These are phyloP conservation scores for Euphorbia corollata DNA, from an alignment of 441 rosid species.

Conservation along the genomic window DNA sequence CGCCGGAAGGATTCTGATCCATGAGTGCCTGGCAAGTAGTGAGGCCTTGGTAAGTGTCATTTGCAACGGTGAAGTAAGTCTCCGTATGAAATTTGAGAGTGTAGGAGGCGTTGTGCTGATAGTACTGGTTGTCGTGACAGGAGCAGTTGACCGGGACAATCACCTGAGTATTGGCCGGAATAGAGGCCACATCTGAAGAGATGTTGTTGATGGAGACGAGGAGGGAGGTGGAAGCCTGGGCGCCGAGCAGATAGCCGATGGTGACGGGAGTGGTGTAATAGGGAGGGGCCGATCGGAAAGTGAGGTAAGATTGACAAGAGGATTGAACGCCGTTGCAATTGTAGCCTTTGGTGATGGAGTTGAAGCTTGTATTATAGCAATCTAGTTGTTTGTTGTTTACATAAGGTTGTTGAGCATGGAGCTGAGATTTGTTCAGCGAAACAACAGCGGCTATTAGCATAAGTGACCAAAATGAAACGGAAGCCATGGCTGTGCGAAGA, in stretches of 20 bases:
- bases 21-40: conserved; percentile 74
- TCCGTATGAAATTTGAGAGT: conserved; percentile 18
- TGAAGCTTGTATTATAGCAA: conserved; percentile 20
- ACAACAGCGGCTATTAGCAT: no score
- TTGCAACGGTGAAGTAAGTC: conserved; percentile 51
- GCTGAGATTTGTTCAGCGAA: no score
- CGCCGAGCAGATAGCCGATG: conserved; percentile 28
- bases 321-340: conserved; percentile 40
- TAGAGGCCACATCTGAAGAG: conserved; percentile 30
- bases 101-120: conserved; percentile 69
- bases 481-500: no score
- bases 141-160: conserved; percentile 62
- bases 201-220: conserved; percentile 57
- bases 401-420: conserved; percentile 47
- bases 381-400: conserved; percentile 43
- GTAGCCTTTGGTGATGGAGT: conserved; percentile 46
- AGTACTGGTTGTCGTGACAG: conserved; percentile 36
- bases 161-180: conserved; percentile 36
- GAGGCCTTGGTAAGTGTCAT: conserved; percentile 73
- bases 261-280: conserved; percentile 33
- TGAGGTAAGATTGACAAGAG: conserved; percentile 62
- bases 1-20: conserved; percentile 42
- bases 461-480: no score
- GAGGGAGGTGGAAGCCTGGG: not conserved
- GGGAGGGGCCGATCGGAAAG: conserved; percentile 57